Conservation (phyloP, 2,329 filamentous ascomycete species). For the Ophiostoma quercus region DNA sequence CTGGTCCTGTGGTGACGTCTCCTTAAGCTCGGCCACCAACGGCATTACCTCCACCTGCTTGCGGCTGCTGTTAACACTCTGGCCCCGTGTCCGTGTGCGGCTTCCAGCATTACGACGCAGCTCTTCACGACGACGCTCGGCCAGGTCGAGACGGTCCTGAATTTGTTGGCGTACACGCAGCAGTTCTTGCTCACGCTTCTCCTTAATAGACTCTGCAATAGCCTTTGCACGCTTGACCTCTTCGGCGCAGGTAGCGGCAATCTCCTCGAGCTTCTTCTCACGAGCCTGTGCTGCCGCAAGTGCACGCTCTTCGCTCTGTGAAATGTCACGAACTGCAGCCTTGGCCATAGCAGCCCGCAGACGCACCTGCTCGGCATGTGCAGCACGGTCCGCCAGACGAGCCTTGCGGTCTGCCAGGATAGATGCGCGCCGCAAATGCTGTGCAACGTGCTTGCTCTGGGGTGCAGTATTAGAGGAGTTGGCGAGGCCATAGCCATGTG, state of each 20-base stretch:
- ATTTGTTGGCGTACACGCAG: slow-evolving; percentile 66
- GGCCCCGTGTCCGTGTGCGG: slow-evolving; percentile 44
- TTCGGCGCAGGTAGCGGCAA: slow-evolving; percentile 73
- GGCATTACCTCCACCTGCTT: slow-evolving; percentile 47
- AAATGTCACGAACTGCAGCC: slow-evolving; percentile 58
- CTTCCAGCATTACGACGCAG: slow-evolving; percentile 53
- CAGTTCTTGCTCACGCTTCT: slow-evolving; percentile 70
- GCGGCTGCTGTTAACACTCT: slow-evolving; percentile 45
- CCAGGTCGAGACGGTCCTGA: slow-evolving; percentile 74
- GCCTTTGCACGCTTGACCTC: slow-evolving; percentile 79
- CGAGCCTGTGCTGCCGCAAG: slow-evolving; percentile 71
- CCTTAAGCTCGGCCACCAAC: slow-evolving; percentile 47
- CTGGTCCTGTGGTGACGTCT: slow-evolving; percentile 33
- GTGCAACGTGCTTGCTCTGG: slow-evolving; percentile 72
- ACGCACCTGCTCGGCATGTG: slow-evolving; percentile 78
- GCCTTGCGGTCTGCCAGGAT: slow-evolving; percentile 78
- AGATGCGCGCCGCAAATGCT: slow-evolving; percentile 71
- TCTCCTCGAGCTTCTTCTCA: slow-evolving; percentile 75
- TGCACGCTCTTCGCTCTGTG: slow-evolving; percentile 68
- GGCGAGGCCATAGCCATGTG: slow-evolving; percentile 49
- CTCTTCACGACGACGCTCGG: slow-evolving; percentile 65
- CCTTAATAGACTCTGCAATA: slow-evolving; percentile 75
- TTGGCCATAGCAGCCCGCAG: slow-evolving; percentile 69
- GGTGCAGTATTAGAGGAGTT: slow-evolving; percentile 40
- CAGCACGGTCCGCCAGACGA: slow-evolving; percentile 70